Evolutionary conservation across 2,329 filamentous ascomycete species (phyloP).

Genomic region (Thelonectria discophora): DNA sequence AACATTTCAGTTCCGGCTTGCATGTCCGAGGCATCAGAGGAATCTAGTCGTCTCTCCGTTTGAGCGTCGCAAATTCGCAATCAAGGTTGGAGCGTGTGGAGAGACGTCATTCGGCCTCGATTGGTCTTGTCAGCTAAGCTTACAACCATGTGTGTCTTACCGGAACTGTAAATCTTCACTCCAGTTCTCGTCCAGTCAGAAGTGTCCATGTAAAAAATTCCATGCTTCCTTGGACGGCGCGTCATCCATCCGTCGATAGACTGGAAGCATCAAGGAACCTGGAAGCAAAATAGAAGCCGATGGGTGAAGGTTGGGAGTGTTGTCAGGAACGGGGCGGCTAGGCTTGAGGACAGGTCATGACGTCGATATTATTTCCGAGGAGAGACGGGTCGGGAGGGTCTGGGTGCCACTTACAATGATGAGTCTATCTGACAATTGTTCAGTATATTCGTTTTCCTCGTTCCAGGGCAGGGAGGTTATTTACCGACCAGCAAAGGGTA

Average conservation of each 20-base stretch:
- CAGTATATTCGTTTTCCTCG: too few relatives aligned
- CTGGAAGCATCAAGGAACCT: not conserved
- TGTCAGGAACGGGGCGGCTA: slow-evolving; percentile 1
- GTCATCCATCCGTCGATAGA: not conserved
- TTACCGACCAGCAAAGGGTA: slow-evolving; percentile 1
- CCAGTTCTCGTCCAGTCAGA: slow-evolving; percentile 6
- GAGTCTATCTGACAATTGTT: too few relatives aligned
- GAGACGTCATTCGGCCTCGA: slow-evolving; percentile 22
- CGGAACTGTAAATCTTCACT: slow-evolving; percentile 1
- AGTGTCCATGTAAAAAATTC: not conserved
- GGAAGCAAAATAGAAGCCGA: slow-evolving; percentile 1
- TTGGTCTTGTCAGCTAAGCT: slow-evolving; percentile 36
- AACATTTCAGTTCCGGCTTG: not conserved
- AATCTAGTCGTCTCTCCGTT: not conserved
- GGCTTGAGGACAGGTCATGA: slow-evolving; percentile 30
- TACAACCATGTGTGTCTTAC: slow-evolving; percentile 16
- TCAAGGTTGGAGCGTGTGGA: slow-evolving; percentile 40
- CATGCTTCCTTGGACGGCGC: not conserved
- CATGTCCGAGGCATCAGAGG: not conserved
- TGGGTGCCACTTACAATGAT: too few relatives aligned
- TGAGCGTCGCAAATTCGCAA: slow-evolving; percentile 20
- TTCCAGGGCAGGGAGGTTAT: too few relatives aligned
- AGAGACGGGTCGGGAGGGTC: not conserved
- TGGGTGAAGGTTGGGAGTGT: not conserved
- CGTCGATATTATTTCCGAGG: slow-evolving; percentile 17